Percentiles rank a stretch among this genome's conserved stretches.
Conservation (phyloP, 441 rosid genomes). For the Croton laevigatus region DNA sequence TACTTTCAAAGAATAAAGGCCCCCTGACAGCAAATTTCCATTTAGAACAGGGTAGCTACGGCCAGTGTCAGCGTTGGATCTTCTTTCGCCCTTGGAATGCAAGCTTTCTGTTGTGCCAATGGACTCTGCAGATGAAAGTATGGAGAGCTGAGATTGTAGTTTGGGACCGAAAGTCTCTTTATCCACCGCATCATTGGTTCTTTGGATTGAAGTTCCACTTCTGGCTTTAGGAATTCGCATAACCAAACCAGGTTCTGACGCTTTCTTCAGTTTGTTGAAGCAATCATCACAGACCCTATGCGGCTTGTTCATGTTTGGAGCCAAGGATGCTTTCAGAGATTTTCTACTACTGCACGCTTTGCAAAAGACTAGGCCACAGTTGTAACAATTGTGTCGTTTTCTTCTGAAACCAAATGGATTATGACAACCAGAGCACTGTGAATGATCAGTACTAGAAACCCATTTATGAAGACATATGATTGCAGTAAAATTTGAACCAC, state of each 20-base stretch:
- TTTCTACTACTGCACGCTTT: constrained; percentile 70
- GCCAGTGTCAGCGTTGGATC: constrained; percentile 30
- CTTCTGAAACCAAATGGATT: constrained; percentile 78
- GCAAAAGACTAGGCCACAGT: constrained; percentile 45
- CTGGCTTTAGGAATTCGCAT: constrained; percentile 26
- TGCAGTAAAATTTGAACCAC: constrained; percentile 77
- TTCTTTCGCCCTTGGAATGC: constrained; percentile 17
- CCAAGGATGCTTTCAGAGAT: constrained; percentile 71
- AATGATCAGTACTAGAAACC: constrained; percentile 68
- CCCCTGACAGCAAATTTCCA: constrained; percentile 33
- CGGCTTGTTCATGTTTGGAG: constrained; percentile 70
- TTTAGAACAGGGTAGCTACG: constrained; percentile 36
- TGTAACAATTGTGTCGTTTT: constrained; percentile 60
- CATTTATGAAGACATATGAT: constrained; percentile 74
- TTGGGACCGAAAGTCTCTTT: constrained; percentile 38
- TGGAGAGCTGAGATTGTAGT: constrained; percentile 35
- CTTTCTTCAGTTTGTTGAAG: constrained; percentile 55
- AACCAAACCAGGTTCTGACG: constrained; percentile 36
- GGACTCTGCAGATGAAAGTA: constrained; percentile 42
- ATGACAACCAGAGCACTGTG: constrained; percentile 72
- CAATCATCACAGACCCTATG: constrained; percentile 84
- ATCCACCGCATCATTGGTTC: constrained; percentile 33
- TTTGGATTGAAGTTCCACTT: constrained; percentile 34
- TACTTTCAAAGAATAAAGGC: constrained; percentile 31
- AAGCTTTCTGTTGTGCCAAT: constrained; percentile 34